Base-by-base conservation (phyloP, 768 basidiomycete species). In the Ramaria sp. region DNA sequence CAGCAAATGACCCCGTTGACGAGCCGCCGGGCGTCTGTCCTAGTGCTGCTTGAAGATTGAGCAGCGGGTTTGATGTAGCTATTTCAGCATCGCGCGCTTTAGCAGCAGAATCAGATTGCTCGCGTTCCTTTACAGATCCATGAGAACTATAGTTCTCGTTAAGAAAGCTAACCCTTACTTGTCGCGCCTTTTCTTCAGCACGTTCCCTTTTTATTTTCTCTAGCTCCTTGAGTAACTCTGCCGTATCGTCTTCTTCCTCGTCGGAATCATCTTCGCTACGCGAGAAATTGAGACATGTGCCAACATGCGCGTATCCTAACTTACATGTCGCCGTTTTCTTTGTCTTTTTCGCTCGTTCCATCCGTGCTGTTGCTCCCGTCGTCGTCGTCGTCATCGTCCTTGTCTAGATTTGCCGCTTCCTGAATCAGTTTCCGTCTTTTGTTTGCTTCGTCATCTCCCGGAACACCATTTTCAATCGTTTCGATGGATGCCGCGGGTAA, bases 171-270 rank as follows among this genome's bases (percentile, higher is more conserved):
- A 39, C 16, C 63, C 66, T 41, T 25, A 71, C 72, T 57, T 66
- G 65, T 42, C 88, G 75, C 36, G 77, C 85, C 64, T 92, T 92
- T 69, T 98, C 96, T 62, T 87, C 94, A 10, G 94, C 94, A 9
- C 95, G 78, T 64, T 98, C 94, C 45, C 84, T 84, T 69, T 96
- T 97, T 61, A 98, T 97, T 73, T 95, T 97, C 69, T 96, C 95
- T n/a, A 99, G 76, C 66, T 99, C 96, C 24, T 92, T 83, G 58
- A 99, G 73, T 22, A 99, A 75, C 62, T 96, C 95, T 0, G 92
- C 92, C 0, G 92, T 91, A 52, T 95, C 91, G 61, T 92, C 89
- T 59, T 95, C 93, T 8, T 89, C 87, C 16, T 85, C 78, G 2
- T 71, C 70, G 10, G 72, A 71, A 9, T 70, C 78, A 10, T 82